Evolutionary conservation across 176 grass and related monocot species (phyloP), one percentile per base, ranked within the genome.

Genomic region (Hsuehochloa calcarea): DNA sequence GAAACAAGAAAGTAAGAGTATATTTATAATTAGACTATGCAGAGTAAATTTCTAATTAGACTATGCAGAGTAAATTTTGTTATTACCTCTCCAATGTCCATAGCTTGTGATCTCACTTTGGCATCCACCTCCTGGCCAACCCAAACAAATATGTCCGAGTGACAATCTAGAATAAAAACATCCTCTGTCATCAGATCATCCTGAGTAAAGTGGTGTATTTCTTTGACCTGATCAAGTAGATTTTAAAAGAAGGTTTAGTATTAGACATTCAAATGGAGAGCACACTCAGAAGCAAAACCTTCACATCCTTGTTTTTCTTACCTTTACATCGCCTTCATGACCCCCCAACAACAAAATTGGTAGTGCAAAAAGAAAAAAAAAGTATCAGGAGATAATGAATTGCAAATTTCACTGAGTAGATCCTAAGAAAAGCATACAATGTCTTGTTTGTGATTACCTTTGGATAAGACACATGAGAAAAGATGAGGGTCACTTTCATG

Each of bases 141-240:
- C 96, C 96, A 99, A 85, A 96, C 77, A 91, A 91, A 96, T 50
- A 99, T 72, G 74, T 91, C 85, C 0, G 93, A 91, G 62, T 88
- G 93, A 59, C 96, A 93, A 77, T 94, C 90, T 56, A 99, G 85
- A 84, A 99, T 82, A 25, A 85, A 99, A 85, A 94, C 59, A 88
- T 99, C 93, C 83, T 99, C 96, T 82, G 93, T 89, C 71, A 99
- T 94, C 77, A 99, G 63, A 91, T 99, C 96, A 81, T 94, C 93
- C 84, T 99, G 96, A 66, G 86, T 91, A 64, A 99, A 99, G 78
- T 96, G 88, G 81, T 94, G 84, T 84, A 99, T 82, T 89, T 99
- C 96, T 47, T 72, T 94, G 9, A 96, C 90, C 96, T 99, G 84
- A 50, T 88, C 70, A 34, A 81, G 51, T 31, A 87, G 25, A 45